These are phyloP conservation scores for Physcomitrium patens DNA, from an alignment of 225 moss, liverwort and hornwort species.

Conservation along the genomic window DNA sequence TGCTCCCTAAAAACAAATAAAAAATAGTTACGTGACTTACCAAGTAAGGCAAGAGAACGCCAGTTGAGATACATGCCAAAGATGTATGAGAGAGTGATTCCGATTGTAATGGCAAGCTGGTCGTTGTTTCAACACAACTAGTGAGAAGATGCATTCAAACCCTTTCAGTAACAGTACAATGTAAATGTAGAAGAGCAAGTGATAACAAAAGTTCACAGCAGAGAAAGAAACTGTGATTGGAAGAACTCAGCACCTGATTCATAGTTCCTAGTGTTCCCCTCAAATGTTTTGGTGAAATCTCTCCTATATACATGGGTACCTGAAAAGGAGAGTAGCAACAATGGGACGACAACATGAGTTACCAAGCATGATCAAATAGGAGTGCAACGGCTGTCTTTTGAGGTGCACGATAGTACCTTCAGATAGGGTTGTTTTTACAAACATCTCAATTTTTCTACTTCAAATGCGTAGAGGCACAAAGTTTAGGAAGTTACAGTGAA, in stretches of 20 bases:
- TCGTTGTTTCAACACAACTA: background rate
- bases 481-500: conserved; percentile 44
- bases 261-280: conserved; percentile 67
- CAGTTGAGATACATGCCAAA: conserved; percentile 54
- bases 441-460: background rate
- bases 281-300: conserved; percentile 64
- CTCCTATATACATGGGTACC: conserved; percentile 64
- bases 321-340: conserved; percentile 14
- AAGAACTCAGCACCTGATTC: conserved; percentile 56
- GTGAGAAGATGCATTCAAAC: background rate
- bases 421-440: no score
- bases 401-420: no score
- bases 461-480: background rate
- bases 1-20: background rate
- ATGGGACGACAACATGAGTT: background rate
- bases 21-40: conserved; percentile 26
- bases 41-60: conserved; percentile 53
- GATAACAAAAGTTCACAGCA: background rate
- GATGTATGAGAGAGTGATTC: conserved; percentile 55
- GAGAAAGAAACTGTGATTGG: background rate
- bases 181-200: background rate
- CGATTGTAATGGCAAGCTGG: conserved; percentile 53
- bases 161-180: background rate
- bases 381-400: no score
- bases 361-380: no score